Percentiles rank a stretch among this genome's conserved stretches.
Evolutionary conservation across 1,139 yeast species (phyloP).

Genomic region (Zygoascus hellenicus): DNA sequence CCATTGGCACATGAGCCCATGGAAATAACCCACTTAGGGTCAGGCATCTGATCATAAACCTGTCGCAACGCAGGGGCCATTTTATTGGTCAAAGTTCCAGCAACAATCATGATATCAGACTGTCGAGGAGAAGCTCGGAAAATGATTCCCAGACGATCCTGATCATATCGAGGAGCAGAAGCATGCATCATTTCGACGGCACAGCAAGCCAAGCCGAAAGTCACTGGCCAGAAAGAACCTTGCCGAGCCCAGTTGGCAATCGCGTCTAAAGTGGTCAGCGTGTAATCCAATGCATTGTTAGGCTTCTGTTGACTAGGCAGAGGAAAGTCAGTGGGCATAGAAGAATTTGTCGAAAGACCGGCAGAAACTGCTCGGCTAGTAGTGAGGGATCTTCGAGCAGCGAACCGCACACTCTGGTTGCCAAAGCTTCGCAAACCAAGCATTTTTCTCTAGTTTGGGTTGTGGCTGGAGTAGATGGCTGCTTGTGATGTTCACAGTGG

Average conservation of each 20-base stretch:
- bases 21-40: constrained; percentile 82
- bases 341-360: neutral
- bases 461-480: neutral
- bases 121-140: constrained; percentile 95
- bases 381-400: neutral
- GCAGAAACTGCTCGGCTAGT: neutral
- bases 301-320: constrained; percentile 48
- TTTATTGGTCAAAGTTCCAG: constrained; percentile 86
- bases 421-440: neutral
- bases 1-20: constrained; percentile 97
- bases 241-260: constrained; percentile 91
- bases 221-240: constrained; percentile 91
- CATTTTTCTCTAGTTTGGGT: neutral
- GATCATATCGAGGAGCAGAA: constrained; percentile 88
- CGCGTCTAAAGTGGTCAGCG: constrained; percentile 76
- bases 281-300: constrained; percentile 65
- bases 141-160: constrained; percentile 88
- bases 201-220: constrained; percentile 88
- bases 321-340: constrained; percentile 47
- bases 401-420: neutral
- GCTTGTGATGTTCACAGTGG: neutral
- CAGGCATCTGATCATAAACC: constrained; percentile 93
- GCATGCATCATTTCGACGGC: constrained; percentile 97
- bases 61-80: constrained; percentile 94
- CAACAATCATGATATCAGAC: constrained; percentile 89